phyloP scores from a whole-genome alignment of 2,329 filamentous ascomycete species.

The Ascochyta viciae-villosae region DNA sequence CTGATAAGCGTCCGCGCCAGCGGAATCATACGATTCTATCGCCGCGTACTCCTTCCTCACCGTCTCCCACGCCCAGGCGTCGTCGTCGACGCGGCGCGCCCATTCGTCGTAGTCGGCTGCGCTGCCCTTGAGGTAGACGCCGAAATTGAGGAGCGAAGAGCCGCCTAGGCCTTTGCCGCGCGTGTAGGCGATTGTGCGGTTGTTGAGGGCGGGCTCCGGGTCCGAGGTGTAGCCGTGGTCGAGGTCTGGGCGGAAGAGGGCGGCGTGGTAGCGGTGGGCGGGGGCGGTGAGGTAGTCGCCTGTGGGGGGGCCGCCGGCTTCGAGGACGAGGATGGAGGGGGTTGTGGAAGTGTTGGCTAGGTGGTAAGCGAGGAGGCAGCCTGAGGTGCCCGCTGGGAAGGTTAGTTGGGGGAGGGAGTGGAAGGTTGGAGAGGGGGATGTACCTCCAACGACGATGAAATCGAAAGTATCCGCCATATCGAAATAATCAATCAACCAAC shows the following conservation, averaged over 20 bases:
- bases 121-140: conserved; percentile 56
- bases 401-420: background rate
- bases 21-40: conserved; percentile 62
- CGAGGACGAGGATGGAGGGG: conserved; percentile 65
- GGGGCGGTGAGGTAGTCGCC: conserved; percentile 50
- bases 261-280: conserved; percentile 61
- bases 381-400: conserved; percentile 64
- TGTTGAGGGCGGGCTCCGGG: conserved; percentile 42
- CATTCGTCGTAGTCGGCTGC: conserved; percentile 69
- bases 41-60: conserved; percentile 60
- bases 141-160: conserved; percentile 55
- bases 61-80: conserved; percentile 62
- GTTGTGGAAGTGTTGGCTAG: conserved; percentile 57
- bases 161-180: conserved; percentile 60
- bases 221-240: conserved; percentile 58
- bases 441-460: background rate
- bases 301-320: conserved; percentile 65
- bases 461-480: background rate
- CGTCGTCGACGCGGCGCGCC: conserved; percentile 63
- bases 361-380: conserved; percentile 61
- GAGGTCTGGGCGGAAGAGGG: conserved; percentile 55
- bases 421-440: background rate
- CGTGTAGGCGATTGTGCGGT: conserved; percentile 52
- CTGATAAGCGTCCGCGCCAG: conserved; percentile 35
- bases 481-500: background rate